Evolutionary conservation across 2,329 filamentous ascomycete genomes (phyloP), one percentile per base, ranked within the genome.

Genomic region (Ambrosiella xylebori): DNA sequence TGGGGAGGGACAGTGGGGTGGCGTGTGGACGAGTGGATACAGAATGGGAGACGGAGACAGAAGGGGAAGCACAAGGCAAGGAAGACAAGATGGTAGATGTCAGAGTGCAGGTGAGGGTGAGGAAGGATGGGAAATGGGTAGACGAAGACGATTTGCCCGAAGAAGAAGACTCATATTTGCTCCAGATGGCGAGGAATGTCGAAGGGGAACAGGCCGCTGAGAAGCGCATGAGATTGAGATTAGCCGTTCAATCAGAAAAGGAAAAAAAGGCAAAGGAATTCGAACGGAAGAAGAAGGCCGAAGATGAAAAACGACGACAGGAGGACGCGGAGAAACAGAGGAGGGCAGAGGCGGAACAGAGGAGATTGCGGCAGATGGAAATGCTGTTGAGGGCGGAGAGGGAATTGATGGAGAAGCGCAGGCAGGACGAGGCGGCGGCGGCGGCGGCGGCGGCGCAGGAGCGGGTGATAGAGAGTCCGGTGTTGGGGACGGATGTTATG

Each of bases 101-200:
- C 7, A 11, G 47, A 11, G 47, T 45, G 58, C 44, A 60, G 45
- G 35, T 53, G 13, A 55, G 44, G 36, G 44, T 47, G 7, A 47
- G 38, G 15, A 38, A 37, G 40, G 47, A 57, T 7, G 56, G 13
- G 7, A 17, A 50, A 11, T 19, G n/a, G 36, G 37, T 36, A 17
- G 51, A 36, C 15, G 39, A 51, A 8, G 47, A 52, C 39, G 57
- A 38, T 13, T 52, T 52, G 38, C 3, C 40, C 11, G 57, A 59
- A 35, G 40, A 45, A 6, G 47, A 61, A 27, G 55, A 53, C 15
- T 56, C 56, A 37, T 62, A 58, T 50, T 40, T 61, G 8, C 49
- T 59, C 9, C 58, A 59, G 37, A 58, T 56, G 58, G 61, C 54
- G n/a, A 51, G 59, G 40, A 59, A 58, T 19, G 47, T 47, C 27